Evolutionary conservation across 176 grass and related monocot genomes (phyloP).

Genomic region (Echinochloa phyllopogon): DNA sequence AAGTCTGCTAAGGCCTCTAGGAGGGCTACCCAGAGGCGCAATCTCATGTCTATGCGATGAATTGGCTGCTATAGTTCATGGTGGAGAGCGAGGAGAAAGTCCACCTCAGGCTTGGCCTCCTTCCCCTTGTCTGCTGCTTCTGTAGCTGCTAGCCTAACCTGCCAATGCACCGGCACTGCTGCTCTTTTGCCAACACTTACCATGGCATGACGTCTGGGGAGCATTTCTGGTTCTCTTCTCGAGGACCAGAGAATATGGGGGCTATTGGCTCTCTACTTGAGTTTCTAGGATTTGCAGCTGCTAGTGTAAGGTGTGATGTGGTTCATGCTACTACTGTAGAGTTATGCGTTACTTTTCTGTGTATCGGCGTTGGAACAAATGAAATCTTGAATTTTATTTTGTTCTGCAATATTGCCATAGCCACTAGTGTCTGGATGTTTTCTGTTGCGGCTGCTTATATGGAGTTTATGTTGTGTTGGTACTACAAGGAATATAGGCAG

Average conservation of each 20-base stretch:
- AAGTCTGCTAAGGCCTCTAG: conserved; percentile 55
- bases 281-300: conserved; percentile 32
- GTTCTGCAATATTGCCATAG: conserved; percentile 23
- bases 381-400: conserved; percentile 1
- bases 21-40: conserved; percentile 52
- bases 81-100: conserved; percentile 18
- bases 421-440: conserved; percentile 3
- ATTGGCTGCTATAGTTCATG: conserved; percentile 32
- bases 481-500: background rate
- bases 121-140: conserved; percentile 28
- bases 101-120: conserved; percentile 43
- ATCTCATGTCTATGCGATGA: conserved; percentile 88
- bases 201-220: background rate
- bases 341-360: background rate
- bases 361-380: conserved; percentile 12
- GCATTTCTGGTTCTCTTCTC: conserved; percentile 48
- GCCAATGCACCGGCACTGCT: conserved; percentile 19
- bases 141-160: conserved; percentile 33
- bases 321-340: conserved; percentile 35
- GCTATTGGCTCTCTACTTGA: conserved; percentile 26
- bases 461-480: background rate
- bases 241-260: conserved; percentile 31
- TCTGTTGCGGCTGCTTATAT: background rate
- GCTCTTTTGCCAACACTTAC: conserved; percentile 40
- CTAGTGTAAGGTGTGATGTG: conserved; percentile 23